Evolutionary conservation across 768 basidiomycete species (phyloP).

Genomic region (Psilocybe subaeruginosa): DNA sequence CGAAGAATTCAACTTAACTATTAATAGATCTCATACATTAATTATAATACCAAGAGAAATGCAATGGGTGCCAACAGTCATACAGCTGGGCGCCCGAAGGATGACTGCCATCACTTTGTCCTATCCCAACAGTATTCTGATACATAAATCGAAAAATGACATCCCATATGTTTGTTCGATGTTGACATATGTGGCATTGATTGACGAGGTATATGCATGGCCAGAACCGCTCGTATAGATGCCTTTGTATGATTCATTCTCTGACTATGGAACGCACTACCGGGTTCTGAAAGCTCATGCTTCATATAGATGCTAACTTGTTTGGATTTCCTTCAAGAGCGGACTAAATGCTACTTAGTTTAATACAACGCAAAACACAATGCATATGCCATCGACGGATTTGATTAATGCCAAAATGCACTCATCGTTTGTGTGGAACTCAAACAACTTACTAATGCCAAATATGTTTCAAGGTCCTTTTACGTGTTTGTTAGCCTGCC

Average conservation of each 20-base stretch:
- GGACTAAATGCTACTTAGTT: too few species aligned
- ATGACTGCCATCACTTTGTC: background rate
- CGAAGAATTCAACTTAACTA: background rate
- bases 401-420: background rate
- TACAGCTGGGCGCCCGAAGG: background rate
- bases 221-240: background rate
- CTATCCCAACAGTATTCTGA: background rate
- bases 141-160: background rate
- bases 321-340: background rate
- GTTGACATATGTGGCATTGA: background rate
- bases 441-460: background rate
- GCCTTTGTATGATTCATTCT: background rate
- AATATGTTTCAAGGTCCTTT: background rate
- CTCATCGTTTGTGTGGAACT: background rate
- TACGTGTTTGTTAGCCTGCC: too few species aligned
- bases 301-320: background rate
- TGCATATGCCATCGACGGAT: too few species aligned
- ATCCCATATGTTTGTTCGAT: background rate
- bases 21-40: background rate
- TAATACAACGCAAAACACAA: too few species aligned
- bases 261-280: background rate
- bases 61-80: background rate
- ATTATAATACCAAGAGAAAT: background rate
- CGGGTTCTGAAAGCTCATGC: background rate
- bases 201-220: background rate